Base-by-base conservation (phyloP, 2,329 filamentous ascomycete genomes). In the Fusarium citri region DNA sequence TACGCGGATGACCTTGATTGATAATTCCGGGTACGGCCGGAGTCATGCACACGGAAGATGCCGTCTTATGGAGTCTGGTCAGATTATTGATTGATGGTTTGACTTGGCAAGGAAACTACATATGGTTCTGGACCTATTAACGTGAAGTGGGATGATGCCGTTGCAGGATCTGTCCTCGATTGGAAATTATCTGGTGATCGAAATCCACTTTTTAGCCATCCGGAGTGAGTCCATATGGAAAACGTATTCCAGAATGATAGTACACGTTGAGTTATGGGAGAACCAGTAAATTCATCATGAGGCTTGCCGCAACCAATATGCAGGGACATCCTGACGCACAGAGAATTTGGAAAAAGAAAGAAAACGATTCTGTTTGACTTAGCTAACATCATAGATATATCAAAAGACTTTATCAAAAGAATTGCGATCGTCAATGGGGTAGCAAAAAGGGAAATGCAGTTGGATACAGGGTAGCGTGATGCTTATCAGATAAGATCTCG, bases 241-340 rank as follows among this genome's bases (percentile, higher is more conserved):
- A 30, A 30, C 6, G 6, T 30, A 15, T 30, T 30, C 28, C 28
- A 28, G n/a, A n/a, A n/a, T n/a, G n/a, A n/a, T n/a, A n/a, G n/a
- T n/a, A n/a, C n/a, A n/a, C n/a, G 12, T 3, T 14, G 12, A 3
- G 2, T 30, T 11, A 2, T 30, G 5, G 2, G 11, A 28, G 2
- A 28, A 14, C 26, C 4, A 12, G 11, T 28, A 2, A 2, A 28
- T 11, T 12, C 11, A 12, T 15, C 12, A 30, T 30, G 12, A 2
- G 3, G 7, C 28, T 30, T 30, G 12, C 11, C 3, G 12, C 12
- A 15, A 30, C 12, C 6, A 6, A 30, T 30, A 12, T 15, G 11
- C 12, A 30, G 6, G 12, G 12, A 12, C 6, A 26, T 3, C 9
- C 25, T 26, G 23, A 23, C 23, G n/a, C n/a, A n/a, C n/a, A n/a